Percentiles rank a stretch among this genome's conserved stretches.
These are phyloP conservation scores for Alternaria sp. DNA, from an alignment of 2,329 filamentous ascomycete genomes.

Conservation along the genomic window DNA sequence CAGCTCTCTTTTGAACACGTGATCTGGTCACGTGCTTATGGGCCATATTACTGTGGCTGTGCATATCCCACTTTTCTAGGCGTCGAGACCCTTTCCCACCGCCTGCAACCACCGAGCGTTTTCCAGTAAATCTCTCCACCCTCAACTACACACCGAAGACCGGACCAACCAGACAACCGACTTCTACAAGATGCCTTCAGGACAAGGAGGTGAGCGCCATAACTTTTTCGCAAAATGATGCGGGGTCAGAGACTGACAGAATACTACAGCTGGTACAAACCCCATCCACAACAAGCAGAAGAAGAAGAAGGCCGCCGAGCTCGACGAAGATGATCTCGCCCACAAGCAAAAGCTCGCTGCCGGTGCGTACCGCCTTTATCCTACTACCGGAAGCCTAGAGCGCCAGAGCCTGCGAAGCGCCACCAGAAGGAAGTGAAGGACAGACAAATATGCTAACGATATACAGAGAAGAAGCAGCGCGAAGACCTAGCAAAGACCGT, in stretches of 20 bases:
- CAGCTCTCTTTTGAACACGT: neutral
- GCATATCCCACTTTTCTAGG: conserved; percentile 28
- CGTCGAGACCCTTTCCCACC: conserved; percentile 30
- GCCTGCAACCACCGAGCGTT: conserved; percentile 29
- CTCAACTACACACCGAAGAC: conserved; percentile 15
- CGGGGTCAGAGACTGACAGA: conserved; percentile 35
- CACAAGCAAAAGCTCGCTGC: conserved; percentile 84
- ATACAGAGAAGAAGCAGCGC: conserved; percentile 65
- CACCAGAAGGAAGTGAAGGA: neutral
- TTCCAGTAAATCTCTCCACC: conserved; percentile 20
- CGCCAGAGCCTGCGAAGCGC: neutral
- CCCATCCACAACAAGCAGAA: conserved; percentile 76
- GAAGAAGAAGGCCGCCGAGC: conserved; percentile 78
- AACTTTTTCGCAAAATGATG: conserved; percentile 5
- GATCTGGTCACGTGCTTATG: neutral
- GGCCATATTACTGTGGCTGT: conserved; percentile 16
- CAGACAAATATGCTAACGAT: conserved; percentile 10
- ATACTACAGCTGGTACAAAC: conserved; percentile 58
- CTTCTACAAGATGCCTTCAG: conserved; percentile 58
- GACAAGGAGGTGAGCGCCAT: conserved; percentile 56
- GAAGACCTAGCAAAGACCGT: conserved; percentile 77
- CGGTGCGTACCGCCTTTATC: conserved; percentile 64
- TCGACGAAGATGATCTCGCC: conserved; percentile 87
- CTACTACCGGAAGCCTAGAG: neutral
- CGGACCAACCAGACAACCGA: conserved; percentile 1